Percentiles rank a stretch among this genome's conserved stretches.
Evolutionary conservation across 305 asterid genomes (phyloP).

Genomic region (Solanum chacoense): DNA sequence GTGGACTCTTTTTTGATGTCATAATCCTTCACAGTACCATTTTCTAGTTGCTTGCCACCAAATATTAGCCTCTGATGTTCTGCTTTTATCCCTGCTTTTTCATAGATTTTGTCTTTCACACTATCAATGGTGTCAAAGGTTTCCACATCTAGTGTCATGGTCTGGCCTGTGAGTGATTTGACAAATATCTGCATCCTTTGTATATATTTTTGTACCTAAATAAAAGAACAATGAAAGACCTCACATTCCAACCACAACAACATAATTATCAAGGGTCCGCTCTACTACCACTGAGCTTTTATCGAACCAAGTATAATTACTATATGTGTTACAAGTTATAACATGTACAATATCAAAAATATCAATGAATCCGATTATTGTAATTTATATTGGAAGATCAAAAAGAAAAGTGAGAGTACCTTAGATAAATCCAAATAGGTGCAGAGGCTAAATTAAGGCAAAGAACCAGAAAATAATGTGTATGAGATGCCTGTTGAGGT

Average conservation of each 20-base stretch:
- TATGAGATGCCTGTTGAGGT: neutral
- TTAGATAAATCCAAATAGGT: neutral
- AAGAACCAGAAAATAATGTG: neutral
- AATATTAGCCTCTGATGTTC: neutral
- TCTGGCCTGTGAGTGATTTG: neutral
- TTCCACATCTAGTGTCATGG: neutral
- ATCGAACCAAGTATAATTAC: neutral
- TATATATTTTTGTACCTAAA: neutral
- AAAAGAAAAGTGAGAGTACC: neutral
- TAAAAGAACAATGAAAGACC: neutral
- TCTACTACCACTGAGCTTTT: neutral
- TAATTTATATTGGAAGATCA: neutral
- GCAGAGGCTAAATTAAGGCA: neutral
- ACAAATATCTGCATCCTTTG: neutral
- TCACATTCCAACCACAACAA: neutral
- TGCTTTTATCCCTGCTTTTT: neutral
- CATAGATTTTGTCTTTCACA: neutral
- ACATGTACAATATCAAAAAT: neutral
- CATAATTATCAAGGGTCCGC: neutral
- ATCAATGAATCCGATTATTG: neutral
- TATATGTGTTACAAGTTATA: neutral
- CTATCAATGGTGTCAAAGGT: neutral
- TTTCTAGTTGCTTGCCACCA: neutral
- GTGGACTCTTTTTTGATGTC: neutral
- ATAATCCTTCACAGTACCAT: neutral